Percentiles rank a stretch among this genome's conserved stretches.
Conservation (phyloP, 768 basidiomycete species). For the Amanita pallidorosea region DNA sequence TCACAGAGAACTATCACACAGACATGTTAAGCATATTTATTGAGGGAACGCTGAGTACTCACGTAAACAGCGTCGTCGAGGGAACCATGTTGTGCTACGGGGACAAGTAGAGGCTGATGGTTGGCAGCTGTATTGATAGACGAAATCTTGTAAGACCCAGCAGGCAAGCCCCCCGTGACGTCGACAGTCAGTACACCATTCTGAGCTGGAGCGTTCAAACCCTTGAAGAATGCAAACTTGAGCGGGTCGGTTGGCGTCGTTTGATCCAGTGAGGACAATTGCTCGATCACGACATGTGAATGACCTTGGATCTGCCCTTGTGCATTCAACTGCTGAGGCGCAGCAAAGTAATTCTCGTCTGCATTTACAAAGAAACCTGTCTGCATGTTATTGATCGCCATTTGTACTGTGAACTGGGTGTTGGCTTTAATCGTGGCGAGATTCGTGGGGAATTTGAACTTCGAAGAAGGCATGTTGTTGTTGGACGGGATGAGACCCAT, state of each 20-base stretch:
- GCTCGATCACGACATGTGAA: constrained; percentile 46
- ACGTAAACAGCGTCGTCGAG: constrained; percentile 39
- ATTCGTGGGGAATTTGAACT: constrained; percentile 34
- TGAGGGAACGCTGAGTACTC: constrained; percentile 12
- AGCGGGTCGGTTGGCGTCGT: constrained; percentile 35
- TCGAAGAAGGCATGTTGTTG: constrained; percentile 34
- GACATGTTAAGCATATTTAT: constrained; percentile 1
- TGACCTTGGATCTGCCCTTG: constrained; percentile 38
- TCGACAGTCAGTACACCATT: constrained; percentile 40
- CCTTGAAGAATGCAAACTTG: constrained; percentile 60
- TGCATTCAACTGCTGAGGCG: constrained; percentile 37
- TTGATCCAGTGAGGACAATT: constrained; percentile 28
- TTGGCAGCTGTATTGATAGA: constrained; percentile 42
- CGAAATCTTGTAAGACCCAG: constrained; percentile 43
- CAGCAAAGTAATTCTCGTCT: constrained; percentile 34
- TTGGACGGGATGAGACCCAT: constrained; percentile 37
- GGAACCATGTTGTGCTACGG: constrained; percentile 39
- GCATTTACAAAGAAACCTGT: constrained; percentile 45
- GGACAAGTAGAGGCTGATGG: constrained; percentile 37
- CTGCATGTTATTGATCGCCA: constrained; percentile 25
- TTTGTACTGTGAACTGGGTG: constrained; percentile 31
- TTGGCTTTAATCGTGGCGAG: constrained; percentile 26
- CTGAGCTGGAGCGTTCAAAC: constrained; percentile 32
- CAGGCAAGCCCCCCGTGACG: constrained; percentile 41
- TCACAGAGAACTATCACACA: constrained; percentile 21